Base-by-base conservation (phyloP, 2,329 filamentous ascomycete species). In the Fusarium gaditjirri region DNA sequence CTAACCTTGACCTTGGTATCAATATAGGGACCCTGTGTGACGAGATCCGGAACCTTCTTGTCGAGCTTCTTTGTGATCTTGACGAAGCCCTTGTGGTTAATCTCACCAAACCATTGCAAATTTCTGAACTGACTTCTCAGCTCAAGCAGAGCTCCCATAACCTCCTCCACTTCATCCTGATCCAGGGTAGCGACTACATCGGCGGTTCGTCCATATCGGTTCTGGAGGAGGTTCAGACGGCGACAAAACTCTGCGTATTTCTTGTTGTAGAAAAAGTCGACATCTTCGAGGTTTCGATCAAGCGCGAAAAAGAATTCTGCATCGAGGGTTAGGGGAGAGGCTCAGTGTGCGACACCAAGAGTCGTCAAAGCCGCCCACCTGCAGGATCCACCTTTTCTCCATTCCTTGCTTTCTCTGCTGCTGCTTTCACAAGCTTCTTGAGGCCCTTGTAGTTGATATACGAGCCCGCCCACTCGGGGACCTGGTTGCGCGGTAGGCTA, bases 41-140 rank as follows among this genome's bases (percentile, higher is more conserved):
- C 88, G 7, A 91, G 89, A 49, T 89, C 88, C 3, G 92, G 88
- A 6, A 98, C 89, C 84, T 97, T 98, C 84, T 99, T 99, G 83
- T 99, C 96, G 49, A 98, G 86, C 83, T 99, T 99, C 86, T 99
- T 99, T 56, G 96, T 97, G 81, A 99, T 99, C 84, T 99, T 99
- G 81, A 97, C 90, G 78, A 99, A 99, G 4, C 96, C 96, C 72
- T 94, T 89, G 57, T 95, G 90, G 81, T 99, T 99, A 78, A 98
- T 95, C 83, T 98, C 95, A 54, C 95, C 95, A 80, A 98, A 99
- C 95, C 95, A 98, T 81, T 97, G 93, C 57, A 99, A 86, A 78
- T 98, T 98, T 66, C 96, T 89, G 74, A 98, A 84, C 79, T 97
- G 93, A 57, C 91, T 92, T 63, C 96, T 90, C 67, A 98, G 86